Conservation (phyloP, 768 basidiomycete species). For the Leccinum pellstonianum region DNA sequence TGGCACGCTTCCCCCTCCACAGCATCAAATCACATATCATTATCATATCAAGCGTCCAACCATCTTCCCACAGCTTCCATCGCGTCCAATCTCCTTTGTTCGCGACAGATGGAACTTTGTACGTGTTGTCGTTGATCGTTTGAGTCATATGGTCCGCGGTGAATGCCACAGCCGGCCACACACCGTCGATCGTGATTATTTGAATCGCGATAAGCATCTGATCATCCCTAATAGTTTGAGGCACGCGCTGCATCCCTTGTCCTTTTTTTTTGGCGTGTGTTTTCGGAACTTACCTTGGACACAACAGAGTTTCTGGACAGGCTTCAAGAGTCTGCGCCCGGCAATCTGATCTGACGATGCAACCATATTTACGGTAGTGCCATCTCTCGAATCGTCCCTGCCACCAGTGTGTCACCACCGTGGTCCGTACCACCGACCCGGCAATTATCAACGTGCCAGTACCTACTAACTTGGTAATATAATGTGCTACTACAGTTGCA, state of each 20-base stretch:
- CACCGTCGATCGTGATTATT: slow-evolving; percentile 30
- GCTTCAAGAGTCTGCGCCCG: slow-evolving; percentile 12
- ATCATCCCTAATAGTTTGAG: slow-evolving; percentile 23
- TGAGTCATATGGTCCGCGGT: background rate
- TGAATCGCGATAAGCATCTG: background rate
- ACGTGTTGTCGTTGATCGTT: slow-evolving; percentile 10
- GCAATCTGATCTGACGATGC: slow-evolving; percentile 15
- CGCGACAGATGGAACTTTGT: slow-evolving; percentile 36
- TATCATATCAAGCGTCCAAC: background rate
- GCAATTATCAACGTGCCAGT: background rate
- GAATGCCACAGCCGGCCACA: background rate
- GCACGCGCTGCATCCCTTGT: slow-evolving; percentile 10
- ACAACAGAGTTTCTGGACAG: background rate
- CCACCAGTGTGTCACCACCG: slow-evolving; percentile 1
- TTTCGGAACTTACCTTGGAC: background rate
- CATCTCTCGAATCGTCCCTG: slow-evolving; percentile 3
- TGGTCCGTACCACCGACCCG: background rate
- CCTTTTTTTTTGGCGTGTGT: background rate
- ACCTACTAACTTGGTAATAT: background rate
- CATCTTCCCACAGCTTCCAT: slow-evolving; percentile 19
- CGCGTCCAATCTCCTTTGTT: slow-evolving; percentile 52
- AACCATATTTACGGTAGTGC: background rate
- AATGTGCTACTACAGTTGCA: background rate
- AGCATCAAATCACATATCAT: background rate
- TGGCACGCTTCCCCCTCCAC: background rate